Conservation (phyloP, 2,329 filamentous ascomycete species). For the Penicillium concentricum region DNA sequence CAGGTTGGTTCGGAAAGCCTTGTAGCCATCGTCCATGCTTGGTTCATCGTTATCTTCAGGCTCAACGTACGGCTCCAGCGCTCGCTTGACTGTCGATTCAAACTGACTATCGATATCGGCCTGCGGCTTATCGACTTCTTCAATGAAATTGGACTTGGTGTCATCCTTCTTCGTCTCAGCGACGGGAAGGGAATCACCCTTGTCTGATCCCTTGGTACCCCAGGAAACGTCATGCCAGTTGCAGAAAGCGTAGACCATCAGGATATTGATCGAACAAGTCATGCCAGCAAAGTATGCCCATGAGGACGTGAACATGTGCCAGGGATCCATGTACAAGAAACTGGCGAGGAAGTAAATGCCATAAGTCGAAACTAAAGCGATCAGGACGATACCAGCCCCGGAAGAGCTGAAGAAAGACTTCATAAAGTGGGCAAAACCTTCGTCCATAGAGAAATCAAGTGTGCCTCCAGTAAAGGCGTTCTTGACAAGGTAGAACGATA, state of each 20-base stretch:
- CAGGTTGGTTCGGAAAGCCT: slow-evolving; percentile 94
- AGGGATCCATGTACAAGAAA: slow-evolving; percentile 96
- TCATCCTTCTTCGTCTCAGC: slow-evolving; percentile 84
- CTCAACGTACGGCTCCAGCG: slow-evolving; percentile 75
- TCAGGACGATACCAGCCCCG: slow-evolving; percentile 82
- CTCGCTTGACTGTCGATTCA: slow-evolving; percentile 89
- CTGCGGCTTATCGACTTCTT: slow-evolving; percentile 93
- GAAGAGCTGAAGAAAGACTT: slow-evolving; percentile 74
- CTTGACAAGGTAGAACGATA: slow-evolving; percentile 82
- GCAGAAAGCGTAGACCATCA: slow-evolving; percentile 98
- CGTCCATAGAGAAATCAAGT: slow-evolving; percentile 62
- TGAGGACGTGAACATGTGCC: slow-evolving; percentile 99
- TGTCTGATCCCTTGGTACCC: slow-evolving; percentile 98
- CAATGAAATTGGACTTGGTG: slow-evolving; percentile 80
- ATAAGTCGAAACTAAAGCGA: slow-evolving; percentile 87
- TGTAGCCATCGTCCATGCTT: slow-evolving; percentile 94
- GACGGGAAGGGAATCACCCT: slow-evolving; percentile 83
- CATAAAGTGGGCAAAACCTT: slow-evolving; percentile 64
- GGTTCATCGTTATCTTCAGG: slow-evolving; percentile 74
- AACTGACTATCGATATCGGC: slow-evolving; percentile 97
- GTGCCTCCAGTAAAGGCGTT: slow-evolving; percentile 66
- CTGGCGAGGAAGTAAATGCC: slow-evolving; percentile 93
- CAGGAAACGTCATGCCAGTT: slow-evolving; percentile 99
- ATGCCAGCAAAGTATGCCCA: slow-evolving; percentile 85
- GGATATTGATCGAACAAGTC: slow-evolving; percentile 96